Percentiles rank a stretch among this genome's conserved stretches.
Conservation (phyloP, 1,139 yeast genomes). For the Yamadazyma trypodendri region DNA sequence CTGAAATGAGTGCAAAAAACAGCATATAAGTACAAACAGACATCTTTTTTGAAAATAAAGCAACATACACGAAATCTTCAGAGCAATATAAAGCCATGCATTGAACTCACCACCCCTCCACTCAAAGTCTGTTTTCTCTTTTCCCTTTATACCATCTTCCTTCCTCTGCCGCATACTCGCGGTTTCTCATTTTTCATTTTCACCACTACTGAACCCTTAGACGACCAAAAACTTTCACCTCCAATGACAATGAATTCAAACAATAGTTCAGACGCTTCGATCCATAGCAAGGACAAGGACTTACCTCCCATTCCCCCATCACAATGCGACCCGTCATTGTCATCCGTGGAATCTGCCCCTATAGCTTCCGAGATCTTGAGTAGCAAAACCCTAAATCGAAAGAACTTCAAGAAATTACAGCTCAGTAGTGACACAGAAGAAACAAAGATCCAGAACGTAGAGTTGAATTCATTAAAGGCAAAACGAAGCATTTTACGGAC, state of each 20-base stretch:
- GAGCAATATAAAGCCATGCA: no score
- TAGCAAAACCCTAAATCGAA: conserved; percentile 64
- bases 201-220: conserved; percentile 5
- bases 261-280: conserved; percentile 27
- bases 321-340: conserved; percentile 2
- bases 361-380: conserved; percentile 29
- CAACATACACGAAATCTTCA: no score
- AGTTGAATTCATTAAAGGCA: conserved; percentile 12
- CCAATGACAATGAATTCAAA: conserved; percentile 24
- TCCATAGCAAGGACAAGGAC: conserved; percentile 31
- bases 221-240: conserved; percentile 1
- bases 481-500: conserved; percentile 13
- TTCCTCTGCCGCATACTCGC: background rate
- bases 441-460: conserved; percentile 3
- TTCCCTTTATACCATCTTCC: no score
- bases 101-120: no score
- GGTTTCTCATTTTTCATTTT: background rate
- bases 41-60: no score
- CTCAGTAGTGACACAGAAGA: conserved; percentile 7
- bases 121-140: no score
- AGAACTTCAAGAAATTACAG: conserved; percentile 66
- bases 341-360: background rate
- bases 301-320: conserved; percentile 39
- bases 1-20: no score
- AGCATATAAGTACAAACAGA: no score